Evolutionary conservation across 2,329 filamentous ascomycete species (phyloP).

Genomic region (Arthroderma uncinatum): DNA sequence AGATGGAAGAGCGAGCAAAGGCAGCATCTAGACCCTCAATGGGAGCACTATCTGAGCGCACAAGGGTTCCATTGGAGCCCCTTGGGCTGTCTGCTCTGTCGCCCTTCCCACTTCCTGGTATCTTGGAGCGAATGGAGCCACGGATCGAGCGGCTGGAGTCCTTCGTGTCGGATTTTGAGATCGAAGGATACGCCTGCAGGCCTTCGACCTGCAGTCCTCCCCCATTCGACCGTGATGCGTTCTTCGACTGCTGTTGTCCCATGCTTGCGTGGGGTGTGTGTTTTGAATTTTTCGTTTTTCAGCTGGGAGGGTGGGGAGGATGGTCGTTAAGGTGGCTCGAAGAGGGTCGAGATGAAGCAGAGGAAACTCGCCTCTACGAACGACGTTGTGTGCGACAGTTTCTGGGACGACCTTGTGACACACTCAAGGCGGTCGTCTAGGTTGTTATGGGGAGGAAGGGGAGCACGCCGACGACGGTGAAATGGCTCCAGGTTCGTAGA

Average conservation of each 20-base stretch:
- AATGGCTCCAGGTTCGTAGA: constrained; percentile 15
- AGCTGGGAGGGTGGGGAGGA: neutral
- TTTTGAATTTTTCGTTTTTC: neutral
- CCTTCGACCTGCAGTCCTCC: constrained; percentile 41
- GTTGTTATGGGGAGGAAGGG: constrained; percentile 11
- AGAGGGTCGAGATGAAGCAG: constrained; percentile 16
- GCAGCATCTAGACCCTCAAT: constrained; percentile 59
- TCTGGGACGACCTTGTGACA: constrained; percentile 10
- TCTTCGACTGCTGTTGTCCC: constrained; percentile 45
- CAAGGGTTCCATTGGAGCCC: constrained; percentile 54
- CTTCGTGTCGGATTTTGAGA: constrained; percentile 84
- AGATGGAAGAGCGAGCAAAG: constrained; percentile 59
- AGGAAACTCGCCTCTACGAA: constrained; percentile 16
- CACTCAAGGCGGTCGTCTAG: constrained; percentile 13
- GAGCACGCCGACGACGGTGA: constrained; percentile 7
- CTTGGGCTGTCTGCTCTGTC: constrained; percentile 64
- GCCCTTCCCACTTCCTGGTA: constrained; percentile 43
- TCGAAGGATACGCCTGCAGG: constrained; percentile 79
- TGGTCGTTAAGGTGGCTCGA: constrained; percentile 15
- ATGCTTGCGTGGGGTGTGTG: constrained; percentile 23
- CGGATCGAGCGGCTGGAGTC: constrained; percentile 81
- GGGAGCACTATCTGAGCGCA: constrained; percentile 46
- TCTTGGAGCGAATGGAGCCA: constrained; percentile 73
- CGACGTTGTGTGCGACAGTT: constrained; percentile 12
- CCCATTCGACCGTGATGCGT: constrained; percentile 42